Conservation (phyloP, 2,329 filamentous ascomycete species). For the Teratosphaeria gauchensis region DNA sequence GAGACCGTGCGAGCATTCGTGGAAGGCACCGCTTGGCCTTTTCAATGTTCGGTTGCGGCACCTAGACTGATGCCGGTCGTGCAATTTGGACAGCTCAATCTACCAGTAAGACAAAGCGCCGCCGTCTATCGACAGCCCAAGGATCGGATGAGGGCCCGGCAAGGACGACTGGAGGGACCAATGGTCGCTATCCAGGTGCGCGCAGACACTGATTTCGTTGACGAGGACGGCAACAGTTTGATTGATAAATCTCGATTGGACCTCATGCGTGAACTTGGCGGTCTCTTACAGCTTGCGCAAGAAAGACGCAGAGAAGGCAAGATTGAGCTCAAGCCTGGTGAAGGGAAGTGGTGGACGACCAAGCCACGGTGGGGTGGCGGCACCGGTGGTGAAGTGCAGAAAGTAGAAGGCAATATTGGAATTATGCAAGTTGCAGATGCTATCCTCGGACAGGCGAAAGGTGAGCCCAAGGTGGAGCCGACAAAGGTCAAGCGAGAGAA, state of each 20-base stretch:
- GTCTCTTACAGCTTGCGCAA: constrained; percentile 49
- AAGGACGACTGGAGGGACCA: constrained; percentile 49
- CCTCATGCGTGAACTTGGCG: constrained; percentile 47
- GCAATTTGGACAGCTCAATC: constrained; percentile 33
- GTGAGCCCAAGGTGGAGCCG: constrained; percentile 16
- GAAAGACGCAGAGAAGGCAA: constrained; percentile 49
- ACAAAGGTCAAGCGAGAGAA: constrained; percentile 7
- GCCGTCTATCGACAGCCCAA: constrained; percentile 44
- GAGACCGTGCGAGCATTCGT: constrained; percentile 48
- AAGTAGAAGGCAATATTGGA: constrained; percentile 13
- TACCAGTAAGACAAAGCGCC: constrained; percentile 48
- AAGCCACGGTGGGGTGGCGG: constrained; percentile 49
- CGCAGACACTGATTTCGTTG: constrained; percentile 44
- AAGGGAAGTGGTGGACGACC: constrained; percentile 52
- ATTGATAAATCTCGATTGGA: constrained; percentile 35
- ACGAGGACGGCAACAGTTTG: constrained; percentile 25
- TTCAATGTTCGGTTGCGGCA: constrained; percentile 43
- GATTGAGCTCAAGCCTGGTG: constrained; percentile 40
- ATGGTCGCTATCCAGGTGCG: constrained; percentile 47
- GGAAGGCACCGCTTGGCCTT: constrained; percentile 49
- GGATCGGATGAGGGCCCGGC: constrained; percentile 43
- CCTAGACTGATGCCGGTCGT: constrained; percentile 38
- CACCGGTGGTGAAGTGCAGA: constrained; percentile 34
- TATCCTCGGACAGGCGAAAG: constrained; percentile 20
- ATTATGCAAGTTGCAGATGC: constrained; percentile 25